Conservation (phyloP, 2,329 filamentous ascomycete species). For the Plectosphaerella cucumerina region DNA sequence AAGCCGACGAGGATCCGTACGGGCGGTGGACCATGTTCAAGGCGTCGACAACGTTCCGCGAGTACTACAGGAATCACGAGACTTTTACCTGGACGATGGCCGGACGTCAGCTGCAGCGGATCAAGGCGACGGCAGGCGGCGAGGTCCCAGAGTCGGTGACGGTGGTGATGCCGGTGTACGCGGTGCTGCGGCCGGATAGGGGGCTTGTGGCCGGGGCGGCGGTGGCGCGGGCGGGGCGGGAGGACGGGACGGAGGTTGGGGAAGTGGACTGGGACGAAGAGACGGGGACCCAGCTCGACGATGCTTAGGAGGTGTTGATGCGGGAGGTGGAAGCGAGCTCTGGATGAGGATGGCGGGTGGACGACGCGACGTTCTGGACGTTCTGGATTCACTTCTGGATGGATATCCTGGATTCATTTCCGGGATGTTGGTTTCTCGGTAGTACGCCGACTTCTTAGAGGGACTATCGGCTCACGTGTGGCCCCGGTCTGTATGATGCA, state of each 20-base stretch:
- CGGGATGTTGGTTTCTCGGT: too few species aligned
- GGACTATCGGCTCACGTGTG: too few species aligned
- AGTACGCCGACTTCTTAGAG: too few species aligned
- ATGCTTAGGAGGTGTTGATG: neutral
- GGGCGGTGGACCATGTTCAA: conserved; percentile 43
- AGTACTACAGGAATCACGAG: conserved; percentile 20
- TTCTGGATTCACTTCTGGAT: too few species aligned
- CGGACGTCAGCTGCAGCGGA: conserved; percentile 40
- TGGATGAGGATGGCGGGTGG: too few species aligned
- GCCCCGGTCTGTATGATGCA: too few species aligned
- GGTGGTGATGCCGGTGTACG: conserved; percentile 31
- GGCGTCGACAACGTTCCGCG: conserved; percentile 43
- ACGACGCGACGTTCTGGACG: too few species aligned
- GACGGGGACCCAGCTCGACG: neutral
- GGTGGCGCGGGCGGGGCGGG: conserved; percentile 9
- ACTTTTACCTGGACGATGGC: conserved; percentile 43
- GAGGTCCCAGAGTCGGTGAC: conserved; percentile 17
- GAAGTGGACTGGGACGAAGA: conserved; percentile 7
- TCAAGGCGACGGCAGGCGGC: conserved; percentile 34
- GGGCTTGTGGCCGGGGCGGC: conserved; percentile 16
- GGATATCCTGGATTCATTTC: too few species aligned
- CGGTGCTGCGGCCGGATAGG: conserved; percentile 29
- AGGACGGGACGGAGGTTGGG: conserved; percentile 4
- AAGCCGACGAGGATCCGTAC: too few species aligned
- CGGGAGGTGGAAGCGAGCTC: neutral